Conservation (phyloP, 306 rosid genomes). For the Mimosa bimucronata region DNA sequence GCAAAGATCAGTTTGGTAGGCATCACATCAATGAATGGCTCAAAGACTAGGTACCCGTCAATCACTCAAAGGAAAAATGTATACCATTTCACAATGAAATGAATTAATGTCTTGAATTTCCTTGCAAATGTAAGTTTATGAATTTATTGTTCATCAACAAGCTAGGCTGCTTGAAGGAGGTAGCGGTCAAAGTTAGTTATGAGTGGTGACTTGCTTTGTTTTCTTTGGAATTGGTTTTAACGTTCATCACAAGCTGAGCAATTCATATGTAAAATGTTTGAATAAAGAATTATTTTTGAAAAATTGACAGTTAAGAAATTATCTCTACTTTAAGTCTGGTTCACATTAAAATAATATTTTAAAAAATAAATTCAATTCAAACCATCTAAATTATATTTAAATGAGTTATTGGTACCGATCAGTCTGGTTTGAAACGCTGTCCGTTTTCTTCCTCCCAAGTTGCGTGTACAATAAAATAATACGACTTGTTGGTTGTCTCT, state of each 20-base stretch:
- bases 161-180: neutral
- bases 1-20: neutral
- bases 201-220: neutral
- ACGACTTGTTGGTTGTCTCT: neutral
- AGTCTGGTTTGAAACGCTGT: too few species aligned
- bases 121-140: neutral
- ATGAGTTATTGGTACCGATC: too few species aligned
- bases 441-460: neutral
- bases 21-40: neutral
- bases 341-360: too few species aligned
- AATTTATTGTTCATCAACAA: neutral
- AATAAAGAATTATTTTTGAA: too few species aligned
- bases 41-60: constrained; percentile 19
- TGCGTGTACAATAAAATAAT: neutral
- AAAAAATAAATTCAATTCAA: too few species aligned
- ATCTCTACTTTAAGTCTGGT: too few species aligned
- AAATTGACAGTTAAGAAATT: too few species aligned
- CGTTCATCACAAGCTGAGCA: too few species aligned
- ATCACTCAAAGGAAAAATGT: constrained; percentile 12
- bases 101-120: neutral
- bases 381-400: too few species aligned
- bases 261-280: too few species aligned
- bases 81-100: neutral
- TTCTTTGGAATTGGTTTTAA: neutral
- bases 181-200: neutral